Percentiles rank a stretch among this genome's conserved stretches.
These are phyloP conservation scores for Rutidosis leptorrhynchoides DNA, from an alignment of 129 eudicot genomes.

Conservation along the genomic window DNA sequence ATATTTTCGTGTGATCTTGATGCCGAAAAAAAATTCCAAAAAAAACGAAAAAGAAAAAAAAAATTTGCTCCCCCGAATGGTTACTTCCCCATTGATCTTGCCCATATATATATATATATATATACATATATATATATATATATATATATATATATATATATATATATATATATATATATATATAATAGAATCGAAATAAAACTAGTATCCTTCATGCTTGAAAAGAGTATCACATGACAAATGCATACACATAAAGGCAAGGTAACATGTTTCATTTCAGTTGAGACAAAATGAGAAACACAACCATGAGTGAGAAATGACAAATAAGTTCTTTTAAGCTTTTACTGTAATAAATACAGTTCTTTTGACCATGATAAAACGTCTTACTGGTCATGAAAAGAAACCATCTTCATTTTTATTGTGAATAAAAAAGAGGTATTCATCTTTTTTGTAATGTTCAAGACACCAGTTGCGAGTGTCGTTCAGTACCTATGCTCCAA, in stretches of 20 bases:
- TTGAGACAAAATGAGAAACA: background rate
- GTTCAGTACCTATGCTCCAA: conserved; percentile 38
- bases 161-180: too few species aligned
- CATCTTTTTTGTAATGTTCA: conserved; percentile 15
- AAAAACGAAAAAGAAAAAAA: too few species aligned
- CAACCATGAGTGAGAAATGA: background rate
- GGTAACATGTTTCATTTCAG: background rate
- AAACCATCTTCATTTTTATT: conserved; percentile 14
- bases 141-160: too few species aligned
- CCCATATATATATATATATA: too few species aligned
- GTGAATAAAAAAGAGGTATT: conserved; percentile 1
- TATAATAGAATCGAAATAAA: background rate
- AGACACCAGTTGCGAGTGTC: background rate
- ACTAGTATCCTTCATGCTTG: background rate
- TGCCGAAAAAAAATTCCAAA: too few species aligned
- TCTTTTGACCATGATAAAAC: conserved; percentile 17
- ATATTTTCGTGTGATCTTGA: too few species aligned
- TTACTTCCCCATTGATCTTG: too few species aligned
- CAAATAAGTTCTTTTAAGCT: conserved; percentile 9
- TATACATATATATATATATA: too few species aligned
- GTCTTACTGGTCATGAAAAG: conserved; percentile 7
- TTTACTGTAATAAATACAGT: conserved; percentile 17
- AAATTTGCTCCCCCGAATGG: too few species aligned
- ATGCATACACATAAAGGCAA: background rate
- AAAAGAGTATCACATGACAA: background rate